Percentiles rank a stretch among this genome's conserved stretches.
Conservation (phyloP, 331 rosid species). For the Erythrophleum ivorense region DNA sequence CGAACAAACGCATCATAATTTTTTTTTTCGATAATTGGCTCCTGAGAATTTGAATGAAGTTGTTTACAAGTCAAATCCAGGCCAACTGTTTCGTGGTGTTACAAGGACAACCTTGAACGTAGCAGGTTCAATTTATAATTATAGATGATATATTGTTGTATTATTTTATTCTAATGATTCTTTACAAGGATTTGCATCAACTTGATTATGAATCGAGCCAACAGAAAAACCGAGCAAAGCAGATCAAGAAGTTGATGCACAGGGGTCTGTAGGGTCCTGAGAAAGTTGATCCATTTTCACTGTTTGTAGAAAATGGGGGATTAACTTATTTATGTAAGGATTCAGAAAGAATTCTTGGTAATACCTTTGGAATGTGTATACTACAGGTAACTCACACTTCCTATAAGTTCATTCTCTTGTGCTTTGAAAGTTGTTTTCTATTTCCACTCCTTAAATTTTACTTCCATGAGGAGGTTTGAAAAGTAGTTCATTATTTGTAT, state of each 20-base stretch:
- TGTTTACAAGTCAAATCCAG: conserved; percentile 66
- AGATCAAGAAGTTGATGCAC: conserved; percentile 63
- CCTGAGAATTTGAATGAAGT: background rate
- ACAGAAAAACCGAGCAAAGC: conserved; percentile 78
- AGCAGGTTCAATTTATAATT: conserved; percentile 69
- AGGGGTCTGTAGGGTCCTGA: conserved; percentile 87
- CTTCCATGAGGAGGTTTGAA: too few species aligned
- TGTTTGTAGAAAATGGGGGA: conserved; percentile 68
- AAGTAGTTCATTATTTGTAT: too few species aligned
- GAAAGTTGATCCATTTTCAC: conserved; percentile 78
- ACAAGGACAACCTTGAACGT: conserved; percentile 84
- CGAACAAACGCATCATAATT: background rate
- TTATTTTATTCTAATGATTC: conserved; percentile 13
- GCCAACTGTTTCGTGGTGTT: conserved; percentile 87
- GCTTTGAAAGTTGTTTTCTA: background rate
- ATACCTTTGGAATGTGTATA: conserved; percentile 46
- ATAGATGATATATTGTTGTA: background rate
- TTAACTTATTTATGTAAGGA: conserved; percentile 76
- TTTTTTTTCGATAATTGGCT: background rate
- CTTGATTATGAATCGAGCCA: conserved; percentile 63
- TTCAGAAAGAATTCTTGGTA: conserved; percentile 74
- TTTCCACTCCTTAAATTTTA: background rate
- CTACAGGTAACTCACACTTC: conserved; percentile 66
- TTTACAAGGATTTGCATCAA: conserved; percentile 28
- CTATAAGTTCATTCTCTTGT: conserved; percentile 16